Percentiles rank a stretch among this genome's conserved stretches.
phyloP scores from a whole-genome alignment of 169 alveolate species.

The Neospora caninum region DNA sequence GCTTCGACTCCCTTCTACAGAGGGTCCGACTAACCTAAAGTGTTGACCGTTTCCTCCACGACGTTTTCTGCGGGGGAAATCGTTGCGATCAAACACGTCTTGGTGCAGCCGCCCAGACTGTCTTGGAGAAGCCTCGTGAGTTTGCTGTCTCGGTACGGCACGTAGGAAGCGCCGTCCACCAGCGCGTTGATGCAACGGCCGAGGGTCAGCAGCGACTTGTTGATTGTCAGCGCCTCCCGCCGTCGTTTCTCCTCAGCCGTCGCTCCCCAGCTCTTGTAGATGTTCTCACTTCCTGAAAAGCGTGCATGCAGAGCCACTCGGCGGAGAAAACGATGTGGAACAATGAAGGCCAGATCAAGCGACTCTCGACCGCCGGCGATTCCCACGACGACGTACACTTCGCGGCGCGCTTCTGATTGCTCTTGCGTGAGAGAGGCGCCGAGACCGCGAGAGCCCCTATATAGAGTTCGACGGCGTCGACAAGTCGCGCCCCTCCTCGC shows the following conservation, averaged over 20 bases:
- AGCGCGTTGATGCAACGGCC: constrained; percentile 89
- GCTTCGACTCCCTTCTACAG: too few relatives aligned
- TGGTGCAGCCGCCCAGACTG: constrained; percentile 91
- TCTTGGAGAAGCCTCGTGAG: constrained; percentile 89
- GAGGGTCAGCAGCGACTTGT: constrained; percentile 84
- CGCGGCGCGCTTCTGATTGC: too few relatives aligned
- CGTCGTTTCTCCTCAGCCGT: constrained; percentile 86
- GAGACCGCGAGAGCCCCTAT: too few relatives aligned
- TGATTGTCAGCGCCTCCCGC: constrained; percentile 89
- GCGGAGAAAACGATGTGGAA: too few relatives aligned
- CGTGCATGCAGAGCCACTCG: constrained; percentile 57
- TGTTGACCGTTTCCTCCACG: constrained; percentile 91
- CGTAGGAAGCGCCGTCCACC: constrained; percentile 81
- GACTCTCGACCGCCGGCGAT: too few relatives aligned
- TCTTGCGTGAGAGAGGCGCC: too few relatives aligned
- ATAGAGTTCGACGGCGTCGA: too few relatives aligned
- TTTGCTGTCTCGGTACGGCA: constrained; percentile 95
- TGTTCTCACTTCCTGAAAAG: constrained; percentile 48
- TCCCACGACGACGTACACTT: too few relatives aligned
- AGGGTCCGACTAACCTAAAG: constrained; percentile 79
- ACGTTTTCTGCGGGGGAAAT: constrained; percentile 92
- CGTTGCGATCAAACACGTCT: constrained; percentile 92
- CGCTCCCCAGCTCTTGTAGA: constrained; percentile 75
- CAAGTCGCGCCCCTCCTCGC: too few relatives aligned
- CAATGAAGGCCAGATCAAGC: too few relatives aligned